Base-by-base conservation (phyloP, 331 rosid species). In the Prunus yedoensis region DNA sequence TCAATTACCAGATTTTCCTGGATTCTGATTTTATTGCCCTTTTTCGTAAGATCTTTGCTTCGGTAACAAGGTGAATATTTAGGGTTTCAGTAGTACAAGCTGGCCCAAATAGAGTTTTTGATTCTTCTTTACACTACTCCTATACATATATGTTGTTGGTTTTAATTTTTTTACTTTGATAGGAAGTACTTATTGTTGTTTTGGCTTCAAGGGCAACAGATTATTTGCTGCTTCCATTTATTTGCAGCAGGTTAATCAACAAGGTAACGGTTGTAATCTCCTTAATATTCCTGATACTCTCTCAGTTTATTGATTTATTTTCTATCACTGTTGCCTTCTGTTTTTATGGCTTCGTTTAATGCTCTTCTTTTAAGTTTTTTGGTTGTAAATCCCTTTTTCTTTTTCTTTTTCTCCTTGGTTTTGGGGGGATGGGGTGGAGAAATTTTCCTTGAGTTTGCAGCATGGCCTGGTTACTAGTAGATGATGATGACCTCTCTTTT, bases 201-300 rank as follows among this genome's bases (percentile, higher is more conserved):
- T 84, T 32, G 52, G 28, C 50, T 75, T 68, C 74, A 15, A 70
- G 79, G 47, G 82, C 74, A 71, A 72, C 47, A 50, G 17, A 23
- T 12, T 27, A 18, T 66, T 67, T 70, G 59, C 74, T 14, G 68
- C 57, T 28, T 50, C 65, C 46, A 2, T 43, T 66, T 51, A n/a
- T 71, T 68, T 76, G 73, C 73, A 66, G 80, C 63, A 20, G 77
- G 54, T 23, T 70, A 32, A 66, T 68, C 72, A 66, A 76, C 68
- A 79, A 77, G 88, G 87, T 84, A 84, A 57, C 70, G 27, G 18
- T 45, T 8, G 12, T 63, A 14, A 60, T 60, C 66, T 60, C 25
- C 66, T 11, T 27, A 20, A 54, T 74, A 49, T 0, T 60, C 45
- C 5, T 64, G 6, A 4, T 57, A 18, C 8, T 46, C 41, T 18